Conservation (phyloP, 257 asterid genomes). For the Solanum microdontum region DNA sequence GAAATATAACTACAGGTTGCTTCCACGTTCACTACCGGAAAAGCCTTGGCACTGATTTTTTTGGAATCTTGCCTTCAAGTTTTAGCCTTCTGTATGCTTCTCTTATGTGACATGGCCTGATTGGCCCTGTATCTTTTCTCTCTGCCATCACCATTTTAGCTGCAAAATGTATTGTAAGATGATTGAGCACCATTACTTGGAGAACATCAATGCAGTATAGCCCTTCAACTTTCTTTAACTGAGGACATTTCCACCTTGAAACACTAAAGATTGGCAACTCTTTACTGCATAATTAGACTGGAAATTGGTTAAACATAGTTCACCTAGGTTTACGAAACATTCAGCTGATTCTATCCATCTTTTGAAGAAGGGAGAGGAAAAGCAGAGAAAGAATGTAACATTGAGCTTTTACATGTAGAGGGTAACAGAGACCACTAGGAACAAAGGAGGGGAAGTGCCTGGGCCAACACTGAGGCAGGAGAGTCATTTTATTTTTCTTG, state of each 20-base stretch:
- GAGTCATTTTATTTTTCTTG: not conserved
- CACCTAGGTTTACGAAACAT: not conserved
- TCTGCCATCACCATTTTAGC: constrained; percentile 78
- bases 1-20: not conserved
- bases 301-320: not conserved
- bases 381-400: not conserved
- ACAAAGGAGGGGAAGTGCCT: not conserved
- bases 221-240: not conserved
- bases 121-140: constrained; percentile 75
- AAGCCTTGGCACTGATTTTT: constrained; percentile 78
- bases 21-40: constrained; percentile 34
- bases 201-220: not conserved
- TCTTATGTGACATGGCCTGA: constrained; percentile 92
- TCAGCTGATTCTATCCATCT: not conserved
- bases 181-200: not conserved
- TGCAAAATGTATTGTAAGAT: constrained; percentile 22
- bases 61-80: constrained; percentile 78
- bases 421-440: not conserved
- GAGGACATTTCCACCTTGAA: not conserved
- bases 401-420: not conserved
- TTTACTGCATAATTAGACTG: not conserved
- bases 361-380: not conserved
- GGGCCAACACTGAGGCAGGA: not conserved
- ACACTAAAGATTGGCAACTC: not conserved
- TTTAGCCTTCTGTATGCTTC: constrained; percentile 90